phyloP scores from a whole-genome alignment of 164 flowering plant genomes.

The Dillenia turbinata region DNA sequence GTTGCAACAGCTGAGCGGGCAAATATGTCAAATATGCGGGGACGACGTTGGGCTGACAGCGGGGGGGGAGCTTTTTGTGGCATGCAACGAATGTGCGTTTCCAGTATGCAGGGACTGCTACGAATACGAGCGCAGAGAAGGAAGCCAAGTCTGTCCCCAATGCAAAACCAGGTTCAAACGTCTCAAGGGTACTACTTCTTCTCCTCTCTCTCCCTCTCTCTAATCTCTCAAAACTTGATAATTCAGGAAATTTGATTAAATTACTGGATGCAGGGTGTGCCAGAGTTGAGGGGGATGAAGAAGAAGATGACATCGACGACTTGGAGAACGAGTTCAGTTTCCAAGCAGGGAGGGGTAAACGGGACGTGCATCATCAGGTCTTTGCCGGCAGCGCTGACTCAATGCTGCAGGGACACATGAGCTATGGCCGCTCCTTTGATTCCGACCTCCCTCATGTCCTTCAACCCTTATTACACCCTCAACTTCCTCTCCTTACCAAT shows the following conservation, averaged over 20 bases:
- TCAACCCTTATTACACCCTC: conserved; percentile 9
- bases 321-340: conserved; percentile 56
- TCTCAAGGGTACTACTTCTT: conserved; percentile 28
- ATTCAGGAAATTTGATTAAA: background rate
- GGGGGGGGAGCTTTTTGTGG: conserved; percentile 55
- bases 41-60: conserved; percentile 47
- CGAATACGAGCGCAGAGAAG: conserved; percentile 57
- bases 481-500: conserved; percentile 25
- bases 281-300: conserved; percentile 62
- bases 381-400: conserved; percentile 3
- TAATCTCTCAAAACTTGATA: background rate
- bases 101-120: conserved; percentile 58
- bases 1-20: conserved; percentile 32
- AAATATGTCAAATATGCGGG: conserved; percentile 56
- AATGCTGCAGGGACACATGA: conserved; percentile 16
- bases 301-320: conserved; percentile 57
- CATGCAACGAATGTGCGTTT: conserved; percentile 62
- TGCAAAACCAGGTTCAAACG: conserved; percentile 61
- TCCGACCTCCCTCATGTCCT: conserved; percentile 14
- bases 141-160: conserved; percentile 54
- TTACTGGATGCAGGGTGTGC: conserved; percentile 39
- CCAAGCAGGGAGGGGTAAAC: conserved; percentile 17
- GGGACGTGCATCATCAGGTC: conserved; percentile 26
- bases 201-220: background rate
- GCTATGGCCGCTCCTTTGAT: conserved; percentile 11